These are phyloP conservation scores for Globisporangium cederbergense DNA, from an alignment of 352 stramenopile species.

Conservation along the genomic window DNA sequence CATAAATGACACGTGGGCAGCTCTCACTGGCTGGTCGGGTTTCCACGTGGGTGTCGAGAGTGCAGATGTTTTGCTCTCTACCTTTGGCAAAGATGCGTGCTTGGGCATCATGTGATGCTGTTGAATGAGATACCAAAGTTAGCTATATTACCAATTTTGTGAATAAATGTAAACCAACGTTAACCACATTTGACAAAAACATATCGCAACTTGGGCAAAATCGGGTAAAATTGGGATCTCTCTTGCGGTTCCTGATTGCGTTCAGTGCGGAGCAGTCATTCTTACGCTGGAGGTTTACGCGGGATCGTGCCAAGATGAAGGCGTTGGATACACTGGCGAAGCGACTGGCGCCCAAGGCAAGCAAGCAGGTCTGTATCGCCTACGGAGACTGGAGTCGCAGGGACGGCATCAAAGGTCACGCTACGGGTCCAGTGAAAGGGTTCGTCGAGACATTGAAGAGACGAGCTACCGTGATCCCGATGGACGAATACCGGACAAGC, in stretches of 20 bases:
- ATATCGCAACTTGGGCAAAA: too few species aligned
- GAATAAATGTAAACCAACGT: too few species aligned
- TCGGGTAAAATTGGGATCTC: too few species aligned
- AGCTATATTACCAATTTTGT: too few species aligned
- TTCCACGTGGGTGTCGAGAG: too few species aligned
- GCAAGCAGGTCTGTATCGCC: neutral
- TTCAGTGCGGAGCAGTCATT: neutral
- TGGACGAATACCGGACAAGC: neutral
- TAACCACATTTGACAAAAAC: too few species aligned
- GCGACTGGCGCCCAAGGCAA: neutral
- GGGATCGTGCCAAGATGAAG: neutral
- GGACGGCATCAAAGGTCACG: neutral
- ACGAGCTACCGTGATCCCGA: neutral
- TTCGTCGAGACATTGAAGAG: neutral
- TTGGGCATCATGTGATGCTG: too few species aligned
- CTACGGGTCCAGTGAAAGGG: neutral
- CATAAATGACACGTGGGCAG: too few species aligned
- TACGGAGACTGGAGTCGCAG: neutral
- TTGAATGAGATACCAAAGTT: too few species aligned
- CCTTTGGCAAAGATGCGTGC: too few species aligned
- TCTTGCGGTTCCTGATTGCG: neutral
- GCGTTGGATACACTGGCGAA: neutral
- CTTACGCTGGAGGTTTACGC: neutral
- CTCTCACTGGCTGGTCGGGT: too few species aligned
- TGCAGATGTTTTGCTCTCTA: too few species aligned